phyloP scores from a whole-genome alignment of 345 rosid species.

The Salix dunnii region DNA sequence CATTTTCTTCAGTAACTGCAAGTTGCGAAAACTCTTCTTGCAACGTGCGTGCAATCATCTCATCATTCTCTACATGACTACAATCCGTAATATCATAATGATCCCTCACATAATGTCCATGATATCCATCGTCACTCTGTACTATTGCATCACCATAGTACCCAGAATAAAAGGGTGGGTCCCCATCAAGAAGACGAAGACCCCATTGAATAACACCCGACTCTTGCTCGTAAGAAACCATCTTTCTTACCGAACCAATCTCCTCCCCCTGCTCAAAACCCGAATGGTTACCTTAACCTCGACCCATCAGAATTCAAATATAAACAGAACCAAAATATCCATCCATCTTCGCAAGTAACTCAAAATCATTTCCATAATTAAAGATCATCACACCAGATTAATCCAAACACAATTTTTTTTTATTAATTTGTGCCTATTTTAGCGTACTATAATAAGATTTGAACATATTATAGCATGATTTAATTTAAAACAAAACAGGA shows the following conservation, averaged over 20 bases:
- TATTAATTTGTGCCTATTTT: background rate
- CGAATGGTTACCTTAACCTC: background rate
- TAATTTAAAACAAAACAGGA: background rate
- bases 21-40: slow-evolving; percentile 87
- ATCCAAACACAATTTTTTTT: background rate
- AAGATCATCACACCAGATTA: background rate
- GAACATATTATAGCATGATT: background rate
- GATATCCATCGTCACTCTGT: slow-evolving; percentile 33
- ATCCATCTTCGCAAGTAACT: background rate
- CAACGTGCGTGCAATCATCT: slow-evolving; percentile 73
- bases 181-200: slow-evolving; percentile 50
- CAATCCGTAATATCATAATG: slow-evolving; percentile 43
- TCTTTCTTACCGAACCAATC: slow-evolving; percentile 11
- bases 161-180: slow-evolving; percentile 44
- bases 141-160: slow-evolving; percentile 41
- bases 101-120: slow-evolving; percentile 41
- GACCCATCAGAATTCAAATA: background rate
- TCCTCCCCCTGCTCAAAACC: slow-evolving; percentile 10
- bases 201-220: slow-evolving; percentile 57
- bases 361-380: background rate
- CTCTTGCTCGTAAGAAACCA: slow-evolving; percentile 46
- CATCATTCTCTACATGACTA: slow-evolving; percentile 71
- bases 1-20: slow-evolving; percentile 48
- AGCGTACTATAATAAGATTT: background rate
- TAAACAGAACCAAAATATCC: background rate